Base-by-base conservation (phyloP, 2,329 filamentous ascomycete species). In the Pseudogymnoascus sp. region DNA sequence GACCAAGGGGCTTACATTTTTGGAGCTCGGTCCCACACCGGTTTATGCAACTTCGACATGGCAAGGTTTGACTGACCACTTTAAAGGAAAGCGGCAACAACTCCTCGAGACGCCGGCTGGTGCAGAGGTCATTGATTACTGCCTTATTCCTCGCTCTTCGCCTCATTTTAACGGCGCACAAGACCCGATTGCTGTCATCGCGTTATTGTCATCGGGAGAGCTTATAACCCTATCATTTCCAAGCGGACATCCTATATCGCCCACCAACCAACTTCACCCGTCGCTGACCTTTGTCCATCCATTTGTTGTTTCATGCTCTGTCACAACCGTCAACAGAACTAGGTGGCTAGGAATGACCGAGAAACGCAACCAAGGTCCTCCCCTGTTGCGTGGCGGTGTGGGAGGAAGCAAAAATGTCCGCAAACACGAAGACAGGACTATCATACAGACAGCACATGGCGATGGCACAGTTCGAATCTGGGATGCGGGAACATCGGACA, bases 301-400 rank as follows among this genome's bases (percentile, higher is more conserved):
- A 0, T 97, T 96, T 71, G 84, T 94, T 62, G 88, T 84, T 60
- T 85, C 86, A 59, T 79, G 89, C 59, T 81, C 84, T 13, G 79
- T 95, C n/a, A 82, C 90, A 8, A 82, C 84, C 10, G 79, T 97
- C 9, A 87, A 91, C 57, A 84, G 94, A 29, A 85, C 85, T 6
- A 83, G 87, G 65, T 99, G 94, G 94, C 81, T 97, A 11, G 90
- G 90, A 3, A 88, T 97, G 85, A 84, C 85, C n/a, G 94, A 97
- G 73, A 88, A 84, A 65, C 84, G 93, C 39, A 82, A 85, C 44
- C 86, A 89, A 68, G 92, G 92, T 0, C 92, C 92, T 41, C 81
- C 81, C 8, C 80, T 99, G 37, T 74, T 96, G 2, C 84, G 84
- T 65, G 94, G 94, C 61, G 94, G 94, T 6, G 87, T 86, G 1